Evolutionary conservation across 2,329 filamentous ascomycete species (phyloP).

Genomic region (Pleoardoris graminearum): DNA sequence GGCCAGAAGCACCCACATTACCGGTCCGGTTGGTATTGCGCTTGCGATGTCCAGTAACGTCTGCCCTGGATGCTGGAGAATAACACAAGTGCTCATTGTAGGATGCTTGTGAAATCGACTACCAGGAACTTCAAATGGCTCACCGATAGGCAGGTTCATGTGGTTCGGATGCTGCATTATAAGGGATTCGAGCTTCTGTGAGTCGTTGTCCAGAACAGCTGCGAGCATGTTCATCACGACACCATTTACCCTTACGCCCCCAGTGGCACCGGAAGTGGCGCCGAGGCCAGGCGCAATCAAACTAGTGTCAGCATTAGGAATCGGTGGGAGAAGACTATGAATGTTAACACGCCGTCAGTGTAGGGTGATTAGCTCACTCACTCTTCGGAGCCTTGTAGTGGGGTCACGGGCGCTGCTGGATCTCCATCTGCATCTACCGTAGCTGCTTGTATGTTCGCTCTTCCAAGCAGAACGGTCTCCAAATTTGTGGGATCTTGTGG

Average conservation of each 20-base stretch:
- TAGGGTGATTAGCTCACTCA: neutral
- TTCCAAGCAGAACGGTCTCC: slow-evolving; percentile 7
- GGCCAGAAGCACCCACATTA: slow-evolving; percentile 31
- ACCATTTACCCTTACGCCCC: slow-evolving; percentile 17
- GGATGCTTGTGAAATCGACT: slow-evolving; percentile 33
- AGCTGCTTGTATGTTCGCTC: neutral
- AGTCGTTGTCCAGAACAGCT: slow-evolving; percentile 29
- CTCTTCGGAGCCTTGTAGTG: slow-evolving; percentile 11
- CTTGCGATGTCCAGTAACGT: slow-evolving; percentile 40
- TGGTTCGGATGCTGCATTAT: slow-evolving; percentile 27
- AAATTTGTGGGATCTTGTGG: slow-evolving; percentile 4
- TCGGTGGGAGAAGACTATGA: neutral
- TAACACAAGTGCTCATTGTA: slow-evolving; percentile 27
- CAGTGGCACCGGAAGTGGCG: slow-evolving; percentile 10
- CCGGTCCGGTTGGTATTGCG: slow-evolving; percentile 31
- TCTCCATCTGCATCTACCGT: neutral
- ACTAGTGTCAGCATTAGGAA: slow-evolving; percentile 9
- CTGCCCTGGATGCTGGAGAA: slow-evolving; percentile 37
- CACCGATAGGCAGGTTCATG: slow-evolving; percentile 36
- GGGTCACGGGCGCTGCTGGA: neutral
- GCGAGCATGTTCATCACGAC: slow-evolving; percentile 34
- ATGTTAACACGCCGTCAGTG: neutral
- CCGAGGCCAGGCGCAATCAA: neutral
- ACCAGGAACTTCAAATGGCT: slow-evolving; percentile 30
- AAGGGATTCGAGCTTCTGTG: slow-evolving; percentile 30